Conservation (phyloP, 768 basidiomycete genomes). For the Heimioporus sp. region DNA sequence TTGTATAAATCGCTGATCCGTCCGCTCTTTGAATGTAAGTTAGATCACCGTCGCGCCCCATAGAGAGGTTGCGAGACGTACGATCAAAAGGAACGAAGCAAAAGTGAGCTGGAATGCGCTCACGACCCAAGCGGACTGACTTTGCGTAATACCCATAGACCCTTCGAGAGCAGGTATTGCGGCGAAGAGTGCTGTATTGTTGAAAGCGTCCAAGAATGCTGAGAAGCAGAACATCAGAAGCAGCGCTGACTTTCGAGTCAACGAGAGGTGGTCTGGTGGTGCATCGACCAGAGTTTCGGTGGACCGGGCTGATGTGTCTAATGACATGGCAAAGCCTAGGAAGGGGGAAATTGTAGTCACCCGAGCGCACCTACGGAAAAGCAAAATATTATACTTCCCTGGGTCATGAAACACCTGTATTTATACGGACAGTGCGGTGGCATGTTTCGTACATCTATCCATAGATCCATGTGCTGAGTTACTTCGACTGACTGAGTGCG, state of each 20-base stretch:
- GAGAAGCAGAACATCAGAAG: constrained; percentile 40
- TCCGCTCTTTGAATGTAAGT: constrained; percentile 19
- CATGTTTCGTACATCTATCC: no score
- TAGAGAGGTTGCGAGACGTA: constrained; percentile 3
- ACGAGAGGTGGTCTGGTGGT: constrained; percentile 15
- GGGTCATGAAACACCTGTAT: no score
- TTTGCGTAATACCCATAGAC: constrained; percentile 7
- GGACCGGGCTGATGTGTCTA: background rate
- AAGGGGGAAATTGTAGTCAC: background rate
- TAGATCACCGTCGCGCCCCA: constrained; percentile 1
- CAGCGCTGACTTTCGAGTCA: constrained; percentile 27
- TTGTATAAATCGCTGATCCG: constrained; percentile 25
- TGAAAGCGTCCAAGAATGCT: constrained; percentile 44
- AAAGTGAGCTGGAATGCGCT: constrained; percentile 48
- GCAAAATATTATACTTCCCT: background rate
- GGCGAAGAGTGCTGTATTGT: constrained; percentile 40
- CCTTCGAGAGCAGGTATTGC: constrained; percentile 36
- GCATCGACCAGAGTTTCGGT: constrained; percentile 1
- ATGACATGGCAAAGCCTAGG: constrained; percentile 4
- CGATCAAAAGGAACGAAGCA: constrained; percentile 36
- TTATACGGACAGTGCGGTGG: no score
- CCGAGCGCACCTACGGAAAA: background rate
- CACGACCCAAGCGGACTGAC: constrained; percentile 36
- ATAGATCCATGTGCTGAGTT: no score
- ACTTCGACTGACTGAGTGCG: no score